Evolutionary conservation across 169 alveolate species (phyloP), one percentile per base, ranked within the genome.

Genomic region (Plasmodium adleri): DNA sequence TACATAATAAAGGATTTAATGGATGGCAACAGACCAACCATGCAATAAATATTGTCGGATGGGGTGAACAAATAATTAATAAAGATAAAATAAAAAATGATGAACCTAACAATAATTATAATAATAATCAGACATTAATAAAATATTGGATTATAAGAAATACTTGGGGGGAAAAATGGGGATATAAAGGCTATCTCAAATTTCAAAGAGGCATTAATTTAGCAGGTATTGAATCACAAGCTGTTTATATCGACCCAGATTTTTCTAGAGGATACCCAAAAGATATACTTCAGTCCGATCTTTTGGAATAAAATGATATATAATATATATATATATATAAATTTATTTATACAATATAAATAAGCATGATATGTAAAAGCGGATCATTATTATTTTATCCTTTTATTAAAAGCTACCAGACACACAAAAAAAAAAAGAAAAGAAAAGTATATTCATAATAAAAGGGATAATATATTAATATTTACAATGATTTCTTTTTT

Each of bases 11-110:
- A 45, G 95, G 95, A 13, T 76, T 96, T 71, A 95, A 96, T 49
- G 97, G 98, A 4, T 96, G 98, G 98, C 98, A 96, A 67, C 96
- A 94, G 91, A 96, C 98, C 8, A 94, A 95, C 58, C 98, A 96
- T 67, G 98, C 98, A 1, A 95, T 96, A 9, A 93, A 93, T 9
- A 72, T 96, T 39, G 96, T 96, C 3, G 98, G 98, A 3, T 96
- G 98, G 98, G 98, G 98, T 12, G 97, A 96, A 62, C 88, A 89
- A 58, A 45, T 62, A 32, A 39, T 39, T 39, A 39, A 39, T 39
- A 5, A 39, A 1, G 47, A 39, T 39, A 39, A 39, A 39, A 39
- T 5, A 0, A 39, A 39, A 39, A 39, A 39, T 1, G 10, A 39
- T 6, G 47, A 39, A 0, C 2, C 9, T 5, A 39, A 39, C 47